A percentile compares a stretch with the other conserved stretches of the same genome.
Conservation (phyloP, 1,284 basidiomycete species). For the Ganoderma sinense region DNA sequence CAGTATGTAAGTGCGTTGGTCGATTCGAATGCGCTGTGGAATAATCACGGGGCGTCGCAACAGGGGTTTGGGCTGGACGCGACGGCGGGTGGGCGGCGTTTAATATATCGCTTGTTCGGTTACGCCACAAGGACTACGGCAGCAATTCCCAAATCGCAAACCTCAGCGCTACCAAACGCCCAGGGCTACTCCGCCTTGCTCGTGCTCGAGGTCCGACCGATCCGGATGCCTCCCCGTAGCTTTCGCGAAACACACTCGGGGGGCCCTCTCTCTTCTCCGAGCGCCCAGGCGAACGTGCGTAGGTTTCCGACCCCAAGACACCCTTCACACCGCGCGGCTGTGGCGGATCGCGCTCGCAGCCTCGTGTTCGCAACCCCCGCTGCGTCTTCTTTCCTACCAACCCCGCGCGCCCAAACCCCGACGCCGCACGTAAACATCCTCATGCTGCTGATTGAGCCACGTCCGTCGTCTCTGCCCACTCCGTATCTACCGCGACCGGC, state of each 20-base stretch:
- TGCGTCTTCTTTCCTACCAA: not conserved
- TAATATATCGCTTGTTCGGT: conserved; percentile 2
- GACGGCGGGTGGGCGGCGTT: not conserved
- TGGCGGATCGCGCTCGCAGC: not conserved
- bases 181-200: not conserved
- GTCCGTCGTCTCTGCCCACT: not conserved
- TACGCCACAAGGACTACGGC: not conserved
- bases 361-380: not conserved
- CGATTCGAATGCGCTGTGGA: not conserved
- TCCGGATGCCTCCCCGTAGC: not conserved
- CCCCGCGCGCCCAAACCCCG: not conserved
- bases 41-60: not conserved
- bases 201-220: not conserved
- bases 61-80: not conserved
- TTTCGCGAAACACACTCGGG: not conserved
- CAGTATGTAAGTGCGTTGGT: not conserved
- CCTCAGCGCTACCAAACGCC: not conserved
- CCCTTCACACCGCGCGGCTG: not conserved
- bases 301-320: not conserved
- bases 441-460: not conserved
- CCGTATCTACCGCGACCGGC: too few species aligned
- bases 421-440: not conserved
- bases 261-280: not conserved
- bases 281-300: not conserved
- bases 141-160: conserved; percentile 2